A percentile compares a stretch with the other conserved stretches of the same genome.
These are phyloP conservation scores for Ophiosphaerella narmari DNA, from an alignment of 2,329 filamentous ascomycete genomes.

Conservation along the genomic window DNA sequence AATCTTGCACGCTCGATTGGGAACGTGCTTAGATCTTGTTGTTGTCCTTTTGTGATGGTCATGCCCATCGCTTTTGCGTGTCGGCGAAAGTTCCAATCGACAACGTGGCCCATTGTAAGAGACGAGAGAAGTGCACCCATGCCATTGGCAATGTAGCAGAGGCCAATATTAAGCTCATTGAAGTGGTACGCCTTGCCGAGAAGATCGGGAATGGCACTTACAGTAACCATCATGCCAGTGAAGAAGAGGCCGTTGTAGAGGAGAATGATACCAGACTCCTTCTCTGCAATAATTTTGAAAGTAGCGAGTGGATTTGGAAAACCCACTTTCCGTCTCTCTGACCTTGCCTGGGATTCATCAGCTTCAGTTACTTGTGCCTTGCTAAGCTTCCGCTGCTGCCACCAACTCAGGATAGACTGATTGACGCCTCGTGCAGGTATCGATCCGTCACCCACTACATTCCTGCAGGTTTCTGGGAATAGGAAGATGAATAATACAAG, in stretches of 20 bases:
- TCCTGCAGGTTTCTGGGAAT: conserved; percentile 51
- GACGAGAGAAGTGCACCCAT: conserved; percentile 32
- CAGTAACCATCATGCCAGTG: conserved; percentile 38
- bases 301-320: conserved; percentile 35
- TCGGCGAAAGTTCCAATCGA: conserved; percentile 76
- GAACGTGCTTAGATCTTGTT: conserved; percentile 57
- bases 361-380: conserved; percentile 2
- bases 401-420: conserved; percentile 34
- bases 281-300: conserved; percentile 34
- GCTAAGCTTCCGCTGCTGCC: conserved; percentile 31
- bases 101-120: conserved; percentile 45
- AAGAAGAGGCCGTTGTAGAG: conserved; percentile 42
- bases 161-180: conserved; percentile 34
- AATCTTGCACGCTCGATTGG: conserved; percentile 55
- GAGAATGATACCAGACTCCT: conserved; percentile 37
- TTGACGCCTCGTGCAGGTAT: conserved; percentile 39
- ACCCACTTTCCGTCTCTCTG: conserved; percentile 22
- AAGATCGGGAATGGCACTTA: conserved; percentile 30
- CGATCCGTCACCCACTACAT: conserved; percentile 50
- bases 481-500: conserved; percentile 44
- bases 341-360: not conserved
- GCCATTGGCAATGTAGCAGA: conserved; percentile 39
- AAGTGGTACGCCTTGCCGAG: conserved; percentile 35
- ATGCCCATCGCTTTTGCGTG: conserved; percentile 66
- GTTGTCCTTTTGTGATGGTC: conserved; percentile 63